phyloP scores from a whole-genome alignment of 805 yeast genomes.

The Starmerella bombi region DNA sequence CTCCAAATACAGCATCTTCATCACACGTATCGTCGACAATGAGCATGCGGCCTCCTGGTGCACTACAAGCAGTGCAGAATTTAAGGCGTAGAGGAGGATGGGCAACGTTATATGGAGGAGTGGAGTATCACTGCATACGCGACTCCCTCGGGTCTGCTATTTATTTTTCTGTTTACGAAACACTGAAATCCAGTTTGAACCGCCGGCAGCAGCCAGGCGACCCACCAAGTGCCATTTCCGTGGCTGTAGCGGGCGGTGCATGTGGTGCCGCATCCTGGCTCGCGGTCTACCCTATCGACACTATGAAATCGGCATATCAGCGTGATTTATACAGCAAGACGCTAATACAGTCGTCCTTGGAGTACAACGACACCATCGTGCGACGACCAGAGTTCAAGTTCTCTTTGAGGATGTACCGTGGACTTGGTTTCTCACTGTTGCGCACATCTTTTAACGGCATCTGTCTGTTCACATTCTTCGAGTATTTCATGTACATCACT shows the following conservation, averaged over 20 bases:
- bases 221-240: conserved; percentile 31
- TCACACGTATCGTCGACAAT: background rate
- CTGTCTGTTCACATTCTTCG: conserved; percentile 63
- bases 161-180: conserved; percentile 64
- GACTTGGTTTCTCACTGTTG: conserved; percentile 59
- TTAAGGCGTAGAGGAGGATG: conserved; percentile 49
- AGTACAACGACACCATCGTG: conserved; percentile 28
- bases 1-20: background rate
- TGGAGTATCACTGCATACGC: conserved; percentile 48
- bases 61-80: conserved; percentile 38
- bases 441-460: conserved; percentile 62
- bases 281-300: conserved; percentile 66
- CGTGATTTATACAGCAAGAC: conserved; percentile 59
- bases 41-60: conserved; percentile 18
- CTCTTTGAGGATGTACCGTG: conserved; percentile 50
- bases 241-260: conserved; percentile 62
- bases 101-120: conserved; percentile 60
- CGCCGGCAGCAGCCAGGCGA: conserved; percentile 20
- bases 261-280: conserved; percentile 70
- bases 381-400: conserved; percentile 23
- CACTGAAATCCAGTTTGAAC: conserved; percentile 42
- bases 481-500: conserved; percentile 40
- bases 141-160: conserved; percentile 61
- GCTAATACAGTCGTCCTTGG: conserved; percentile 36
- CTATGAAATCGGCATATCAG: conserved; percentile 62